phyloP scores from a whole-genome alignment of 2,329 filamentous ascomycete genomes.

The Beauveria asiatica region DNA sequence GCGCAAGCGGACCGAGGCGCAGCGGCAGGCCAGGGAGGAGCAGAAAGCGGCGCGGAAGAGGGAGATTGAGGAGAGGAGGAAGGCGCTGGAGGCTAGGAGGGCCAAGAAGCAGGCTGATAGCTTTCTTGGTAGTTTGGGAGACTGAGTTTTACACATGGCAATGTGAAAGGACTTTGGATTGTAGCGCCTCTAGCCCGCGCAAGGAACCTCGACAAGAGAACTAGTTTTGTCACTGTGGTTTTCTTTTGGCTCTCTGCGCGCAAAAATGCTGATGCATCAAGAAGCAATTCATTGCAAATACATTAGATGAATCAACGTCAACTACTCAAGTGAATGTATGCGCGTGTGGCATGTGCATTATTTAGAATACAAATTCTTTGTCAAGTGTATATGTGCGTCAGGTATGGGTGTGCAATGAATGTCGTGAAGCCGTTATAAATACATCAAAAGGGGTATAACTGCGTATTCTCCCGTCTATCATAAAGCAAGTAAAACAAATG shows the following conservation, averaged over 20 bases:
- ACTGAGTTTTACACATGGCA: background rate
- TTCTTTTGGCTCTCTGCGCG: no score
- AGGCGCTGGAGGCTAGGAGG: slow-evolving; percentile 51
- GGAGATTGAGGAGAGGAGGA: slow-evolving; percentile 56
- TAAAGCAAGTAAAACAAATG: slow-evolving; percentile 14
- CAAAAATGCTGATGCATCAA: no score
- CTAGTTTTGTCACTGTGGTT: no score
- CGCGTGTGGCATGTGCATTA: background rate
- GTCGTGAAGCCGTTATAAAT: slow-evolving; percentile 20
- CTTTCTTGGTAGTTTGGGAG: slow-evolving; percentile 55
- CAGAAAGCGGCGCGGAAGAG: slow-evolving; percentile 49
- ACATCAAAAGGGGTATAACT: slow-evolving; percentile 17
- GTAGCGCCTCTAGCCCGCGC: no score
- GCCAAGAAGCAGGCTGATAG: slow-evolving; percentile 62
- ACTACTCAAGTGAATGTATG: no score
- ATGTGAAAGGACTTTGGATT: background rate
- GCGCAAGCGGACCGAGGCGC: slow-evolving; percentile 58
- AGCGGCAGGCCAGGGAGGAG: slow-evolving; percentile 46
- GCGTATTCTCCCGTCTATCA: slow-evolving; percentile 17
- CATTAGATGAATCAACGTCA: no score
- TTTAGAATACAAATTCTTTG: background rate
- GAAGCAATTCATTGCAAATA: no score
- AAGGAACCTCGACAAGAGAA: no score
- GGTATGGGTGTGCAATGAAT: background rate
- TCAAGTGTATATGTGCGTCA: background rate